Base-by-base conservation (phyloP, 1,284 basidiomycete species). In the Uromyces viciae-fabae region DNA sequence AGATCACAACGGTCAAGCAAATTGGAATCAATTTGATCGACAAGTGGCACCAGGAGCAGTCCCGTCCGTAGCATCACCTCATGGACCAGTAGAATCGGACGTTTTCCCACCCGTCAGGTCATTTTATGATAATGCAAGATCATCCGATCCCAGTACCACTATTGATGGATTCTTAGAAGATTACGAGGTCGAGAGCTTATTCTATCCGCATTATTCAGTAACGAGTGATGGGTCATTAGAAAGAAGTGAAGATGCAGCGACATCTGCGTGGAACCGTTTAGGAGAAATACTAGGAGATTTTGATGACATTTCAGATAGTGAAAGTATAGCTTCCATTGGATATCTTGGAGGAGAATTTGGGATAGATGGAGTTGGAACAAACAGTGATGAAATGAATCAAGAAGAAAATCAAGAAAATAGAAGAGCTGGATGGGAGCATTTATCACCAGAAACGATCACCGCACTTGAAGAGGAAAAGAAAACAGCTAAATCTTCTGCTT, bases 181-280 rank as follows among this genome's bases (percentile, higher is more conserved):
- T 72, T 79, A 79, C 38, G 76, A 79, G 25, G 76, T 79, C n/a
- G 76, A 79, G 62, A 79, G 76, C 43, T 54, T 79, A 14, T 79
- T 79, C 68, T 79, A 79, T 49, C 76, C 76, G 19, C 76, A 79
- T 42, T 79, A 79, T 42, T 79, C 76, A 33, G 76, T 79, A 14
- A 58, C 60, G 4, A 79, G 76, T 62, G 56, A 79, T 33, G 76
- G 76, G 40, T 58, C 60, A 43, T 22, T 79, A 25, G 76, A 79
- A 33, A 31, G 76, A 60, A 79, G 68, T 31, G 76, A 79, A 56
- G 76, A 79, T 72, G 76, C 76, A 19, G 68, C 76, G 1, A 71
- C 76, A 19, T 79, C 76, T 71, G 76, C 76, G 33, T 79, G 76
- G 76, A 69, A 69, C 46, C 46, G 76, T 33, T 54, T 79, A 1